Base-by-base conservation (phyloP, 805 yeast species). In the Debaryomyces hansenii region DNA sequence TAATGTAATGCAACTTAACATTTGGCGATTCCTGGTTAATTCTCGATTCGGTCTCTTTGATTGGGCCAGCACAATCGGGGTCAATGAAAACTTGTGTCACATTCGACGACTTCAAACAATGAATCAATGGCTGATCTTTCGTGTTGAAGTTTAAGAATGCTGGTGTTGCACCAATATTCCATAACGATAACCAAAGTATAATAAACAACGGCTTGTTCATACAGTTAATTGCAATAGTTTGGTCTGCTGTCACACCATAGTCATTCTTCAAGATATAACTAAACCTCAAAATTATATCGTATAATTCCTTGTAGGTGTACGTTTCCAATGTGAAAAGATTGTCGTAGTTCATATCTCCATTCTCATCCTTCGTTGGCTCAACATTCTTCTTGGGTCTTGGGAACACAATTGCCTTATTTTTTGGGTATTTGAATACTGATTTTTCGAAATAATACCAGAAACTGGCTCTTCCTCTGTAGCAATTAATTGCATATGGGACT, bases 151-250 rank as follows among this genome's bases (percentile, higher is more conserved):
- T 91, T 57, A 92, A 69, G 56, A 92, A 86, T 0, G 96, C 90
- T 0, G 97, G 97, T 7, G 77, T 65, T 0, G 96, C 96, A 37
- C 97, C 97, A 44, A 91, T 74, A 57, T 89, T 87, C 97, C 97
- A 91, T 40, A 87, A 67, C 0, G 96, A 87, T 45, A 87, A 75
- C 96, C 96, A 88, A 35, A 87, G 61, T 44, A 90, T 75, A 12
- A 91, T 66, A 57, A 87, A 88, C 51, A 90, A 70, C 2, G 96
- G 96, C 60, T 86, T 89, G 66, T 91, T 91, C 58, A 87, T 85
- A 59, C 82, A 85, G 57, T 84, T 85, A 37, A 92, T 57, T 0
- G 87, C 95, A 39, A 92, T 80, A 8, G 83, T 77, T 52, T 88
- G 88, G 36, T 84, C 83, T 11, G 81, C 67, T 15, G 80, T 68